Conservation (phyloP, 1,284 basidiomycete species). For the Tilletia walkeri region DNA sequence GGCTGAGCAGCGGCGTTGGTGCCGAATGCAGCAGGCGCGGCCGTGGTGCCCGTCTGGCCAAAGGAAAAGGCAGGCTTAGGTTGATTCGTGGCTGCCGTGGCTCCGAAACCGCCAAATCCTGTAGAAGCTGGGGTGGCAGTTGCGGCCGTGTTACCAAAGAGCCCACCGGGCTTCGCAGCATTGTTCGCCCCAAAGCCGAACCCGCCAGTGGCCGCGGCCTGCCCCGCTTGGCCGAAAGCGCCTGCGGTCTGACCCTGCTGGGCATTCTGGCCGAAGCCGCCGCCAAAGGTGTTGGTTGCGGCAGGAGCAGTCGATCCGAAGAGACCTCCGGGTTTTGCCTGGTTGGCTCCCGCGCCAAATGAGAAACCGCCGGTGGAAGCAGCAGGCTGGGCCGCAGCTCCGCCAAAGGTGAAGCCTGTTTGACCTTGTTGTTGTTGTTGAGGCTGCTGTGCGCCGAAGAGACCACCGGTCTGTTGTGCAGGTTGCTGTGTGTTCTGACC, state of each 20-base stretch:
- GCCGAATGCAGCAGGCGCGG: constrained; percentile 24
- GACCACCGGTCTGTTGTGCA: constrained; percentile 29
- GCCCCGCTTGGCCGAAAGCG: constrained; percentile 24
- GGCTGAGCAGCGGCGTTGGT: background rate
- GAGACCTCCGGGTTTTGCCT: constrained; percentile 47
- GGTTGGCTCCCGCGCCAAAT: constrained; percentile 43
- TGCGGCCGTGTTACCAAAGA: constrained; percentile 51
- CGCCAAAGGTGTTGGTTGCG: constrained; percentile 21
- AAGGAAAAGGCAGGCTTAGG: constrained; percentile 50
- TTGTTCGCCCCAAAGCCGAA: constrained; percentile 49
- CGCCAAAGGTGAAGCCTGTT: constrained; percentile 30
- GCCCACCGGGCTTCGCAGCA: constrained; percentile 42
- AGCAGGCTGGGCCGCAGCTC: background rate
- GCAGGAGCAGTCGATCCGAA: constrained; percentile 55
- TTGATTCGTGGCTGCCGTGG: constrained; percentile 23
- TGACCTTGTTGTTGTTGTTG: constrained; percentile 23
- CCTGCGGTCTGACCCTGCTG: constrained; percentile 26
- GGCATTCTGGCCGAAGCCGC: constrained; percentile 34
- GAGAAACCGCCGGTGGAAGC: constrained; percentile 22
- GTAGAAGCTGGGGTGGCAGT: constrained; percentile 36
- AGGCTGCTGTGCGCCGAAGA: constrained; percentile 17
- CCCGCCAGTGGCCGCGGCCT: background rate
- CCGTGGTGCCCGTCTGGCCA: constrained; percentile 34
- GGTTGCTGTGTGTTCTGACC: constrained; percentile 38
- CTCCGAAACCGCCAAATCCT: constrained; percentile 45